Evolutionary conservation across 2,329 filamentous ascomycete genomes (phyloP).

Genomic region (Botryotinia globosa): DNA sequence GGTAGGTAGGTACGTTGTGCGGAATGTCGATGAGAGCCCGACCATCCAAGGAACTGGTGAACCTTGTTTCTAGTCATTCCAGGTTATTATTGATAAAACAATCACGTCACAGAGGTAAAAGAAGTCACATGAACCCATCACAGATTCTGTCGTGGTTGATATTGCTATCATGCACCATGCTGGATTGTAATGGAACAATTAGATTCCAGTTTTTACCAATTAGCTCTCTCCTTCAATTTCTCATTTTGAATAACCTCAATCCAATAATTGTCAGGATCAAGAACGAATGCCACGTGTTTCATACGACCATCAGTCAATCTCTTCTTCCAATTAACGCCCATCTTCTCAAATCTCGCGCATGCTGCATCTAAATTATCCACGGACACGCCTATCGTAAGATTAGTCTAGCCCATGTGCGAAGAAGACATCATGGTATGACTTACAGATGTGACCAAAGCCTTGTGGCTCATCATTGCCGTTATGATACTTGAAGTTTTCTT

Average conservation of each 20-base stretch:
- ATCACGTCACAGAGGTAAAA: neutral
- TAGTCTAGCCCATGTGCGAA: neutral
- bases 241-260: conserved; percentile 79
- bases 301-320: conserved; percentile 85
- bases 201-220: no score
- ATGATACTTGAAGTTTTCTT: conserved; percentile 81
- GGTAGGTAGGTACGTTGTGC: neutral
- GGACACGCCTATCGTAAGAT: conserved; percentile 56
- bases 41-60: neutral
- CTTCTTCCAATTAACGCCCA: conserved; percentile 91
- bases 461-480: conserved; percentile 89
- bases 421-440: conserved; percentile 40
- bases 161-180: no score
- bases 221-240: conserved; percentile 47
- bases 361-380: conserved; percentile 89
- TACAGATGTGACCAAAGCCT: conserved; percentile 91
- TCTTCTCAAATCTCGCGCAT: conserved; percentile 78
- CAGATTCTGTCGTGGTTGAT: no score
- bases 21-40: neutral
- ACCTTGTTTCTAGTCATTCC: neutral
- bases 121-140: neutral
- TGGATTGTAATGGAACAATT: no score
- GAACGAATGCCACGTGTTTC: conserved; percentile 89
- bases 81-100: neutral
- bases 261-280: conserved; percentile 86